These are phyloP conservation scores for Phytopythium sindhum DNA, from an alignment of 352 stramenopile genomes.

Conservation along the genomic window DNA sequence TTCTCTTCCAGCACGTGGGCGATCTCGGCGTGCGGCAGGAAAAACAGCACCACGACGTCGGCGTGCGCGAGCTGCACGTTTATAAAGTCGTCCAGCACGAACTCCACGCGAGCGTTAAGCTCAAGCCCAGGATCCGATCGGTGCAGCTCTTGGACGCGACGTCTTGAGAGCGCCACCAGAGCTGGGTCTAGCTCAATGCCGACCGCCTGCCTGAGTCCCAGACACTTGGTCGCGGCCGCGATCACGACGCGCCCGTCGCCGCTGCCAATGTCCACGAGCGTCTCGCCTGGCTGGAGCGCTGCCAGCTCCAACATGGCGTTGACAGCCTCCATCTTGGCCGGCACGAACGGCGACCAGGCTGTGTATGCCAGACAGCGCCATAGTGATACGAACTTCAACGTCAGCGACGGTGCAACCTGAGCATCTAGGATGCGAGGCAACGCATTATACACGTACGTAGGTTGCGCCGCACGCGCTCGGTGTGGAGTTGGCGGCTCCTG, in stretches of 20 bases:
- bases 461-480: constrained; percentile 41
- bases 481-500: constrained; percentile 48
- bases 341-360: constrained; percentile 74
- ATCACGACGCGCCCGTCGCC: constrained; percentile 62
- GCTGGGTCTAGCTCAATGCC: constrained; percentile 59
- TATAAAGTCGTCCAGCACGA: constrained; percentile 56
- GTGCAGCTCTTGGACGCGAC: constrained; percentile 4
- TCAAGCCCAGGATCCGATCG: constrained; percentile 6
- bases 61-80: constrained; percentile 36
- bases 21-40: constrained; percentile 54
- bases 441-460: constrained; percentile 30
- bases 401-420: constrained; percentile 2
- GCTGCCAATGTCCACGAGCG: constrained; percentile 60
- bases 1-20: constrained; percentile 29
- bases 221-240: constrained; percentile 22
- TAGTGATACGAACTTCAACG: no score
- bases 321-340: constrained; percentile 54
- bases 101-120: constrained; percentile 21
- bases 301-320: constrained; percentile 45
- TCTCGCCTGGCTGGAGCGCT: constrained; percentile 33
- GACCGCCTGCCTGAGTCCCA: constrained; percentile 21
- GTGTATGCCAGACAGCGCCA: neutral
- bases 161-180: constrained; percentile 42
- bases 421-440: neutral
- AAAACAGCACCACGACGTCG: constrained; percentile 61